These are phyloP conservation scores for Helicostylum pulchrum DNA, from an alignment of 192 early-diverging fungal genomes.

Conservation along the genomic window DNA sequence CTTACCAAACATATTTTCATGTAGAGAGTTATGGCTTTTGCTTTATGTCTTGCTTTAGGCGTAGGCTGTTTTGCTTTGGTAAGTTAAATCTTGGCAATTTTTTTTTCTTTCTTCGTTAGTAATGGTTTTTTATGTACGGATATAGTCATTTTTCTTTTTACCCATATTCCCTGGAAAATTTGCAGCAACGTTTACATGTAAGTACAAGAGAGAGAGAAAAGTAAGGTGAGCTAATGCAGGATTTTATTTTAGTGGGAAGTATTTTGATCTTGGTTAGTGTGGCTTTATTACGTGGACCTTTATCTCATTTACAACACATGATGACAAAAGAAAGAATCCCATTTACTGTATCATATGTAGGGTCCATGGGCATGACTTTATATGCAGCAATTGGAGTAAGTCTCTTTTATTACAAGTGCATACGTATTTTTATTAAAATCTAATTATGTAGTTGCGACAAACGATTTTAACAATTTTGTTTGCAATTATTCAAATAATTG, in stretches of 20 bases:
- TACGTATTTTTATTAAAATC: background rate
- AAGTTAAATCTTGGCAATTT: background rate
- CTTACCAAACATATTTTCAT: background rate
- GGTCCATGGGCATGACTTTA: constrained; percentile 79
- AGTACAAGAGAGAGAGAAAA: constrained; percentile 31
- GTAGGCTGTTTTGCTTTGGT: constrained; percentile 42
- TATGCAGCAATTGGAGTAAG: constrained; percentile 79
- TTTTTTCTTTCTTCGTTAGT: background rate
- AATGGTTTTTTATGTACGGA: no score
- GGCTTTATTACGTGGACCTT: constrained; percentile 78
- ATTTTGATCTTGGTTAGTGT: constrained; percentile 45
- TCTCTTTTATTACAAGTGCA: constrained; percentile 7
- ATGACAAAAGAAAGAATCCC: constrained; percentile 73
- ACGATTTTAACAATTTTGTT: constrained; percentile 78
- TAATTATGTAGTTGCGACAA: constrained; percentile 40
- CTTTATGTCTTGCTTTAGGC: constrained; percentile 45
- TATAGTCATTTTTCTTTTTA: constrained; percentile 56
- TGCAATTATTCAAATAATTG: constrained; percentile 74
- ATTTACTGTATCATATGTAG: constrained; percentile 78
- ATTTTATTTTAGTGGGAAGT: constrained; percentile 42
- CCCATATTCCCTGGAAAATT: constrained; percentile 72
- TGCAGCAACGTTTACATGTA: constrained; percentile 74
- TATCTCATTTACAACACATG: constrained; percentile 77
- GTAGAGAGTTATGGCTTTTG: constrained; percentile 44
- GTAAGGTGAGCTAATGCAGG: background rate